Conservation (phyloP, 2,329 filamentous ascomycete species). For the Beauveria sp. region DNA sequence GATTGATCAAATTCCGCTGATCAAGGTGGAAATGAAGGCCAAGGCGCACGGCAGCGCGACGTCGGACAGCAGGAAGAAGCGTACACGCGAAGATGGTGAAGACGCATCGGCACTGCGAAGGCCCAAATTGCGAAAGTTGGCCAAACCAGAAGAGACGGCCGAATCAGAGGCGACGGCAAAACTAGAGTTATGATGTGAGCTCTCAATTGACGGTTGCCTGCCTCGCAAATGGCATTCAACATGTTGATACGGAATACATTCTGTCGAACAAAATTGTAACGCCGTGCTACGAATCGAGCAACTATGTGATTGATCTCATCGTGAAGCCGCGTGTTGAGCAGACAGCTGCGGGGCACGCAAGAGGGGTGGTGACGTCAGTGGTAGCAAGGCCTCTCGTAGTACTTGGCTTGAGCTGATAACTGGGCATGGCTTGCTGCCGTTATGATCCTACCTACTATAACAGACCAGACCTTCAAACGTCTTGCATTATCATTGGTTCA, state of each 20-base stretch:
- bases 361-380: slow-evolving; percentile 1
- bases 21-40: background rate
- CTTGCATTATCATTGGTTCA: background rate
- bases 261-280: too few relatives aligned
- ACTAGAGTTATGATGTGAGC: too few relatives aligned
- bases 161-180: too few relatives aligned
- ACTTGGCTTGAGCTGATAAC: background rate
- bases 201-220: too few relatives aligned
- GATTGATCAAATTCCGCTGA: background rate
- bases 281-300: too few relatives aligned
- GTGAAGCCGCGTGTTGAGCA: background rate
- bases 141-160: background rate
- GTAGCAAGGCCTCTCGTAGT: background rate
- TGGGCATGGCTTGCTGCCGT: background rate
- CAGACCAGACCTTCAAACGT: background rate
- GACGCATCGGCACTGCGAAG: background rate
- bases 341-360: background rate
- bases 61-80: background rate
- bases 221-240: too few relatives aligned
- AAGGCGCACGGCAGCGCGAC: background rate
- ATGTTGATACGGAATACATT: too few relatives aligned
- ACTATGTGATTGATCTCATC: too few relatives aligned
- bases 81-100: background rate
- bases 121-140: background rate
- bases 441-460: background rate